Evolutionary conservation across 805 yeast genomes (phyloP), one percentile per base, ranked within the genome.

Genomic region (Nakazawaea wickerhamii): DNA sequence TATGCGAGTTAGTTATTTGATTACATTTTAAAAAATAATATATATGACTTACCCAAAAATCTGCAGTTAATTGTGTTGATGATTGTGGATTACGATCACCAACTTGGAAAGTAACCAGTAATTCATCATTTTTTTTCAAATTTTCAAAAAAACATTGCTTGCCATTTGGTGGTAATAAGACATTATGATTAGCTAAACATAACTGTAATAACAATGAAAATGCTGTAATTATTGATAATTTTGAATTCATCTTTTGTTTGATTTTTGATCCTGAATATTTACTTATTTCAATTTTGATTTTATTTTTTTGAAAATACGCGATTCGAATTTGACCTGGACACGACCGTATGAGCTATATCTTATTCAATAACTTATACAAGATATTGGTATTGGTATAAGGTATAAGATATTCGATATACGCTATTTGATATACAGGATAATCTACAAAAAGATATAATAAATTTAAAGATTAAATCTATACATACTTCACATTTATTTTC

Each of bases 41-140:
- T 11, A 26, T 18, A 50, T n/a, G n/a, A n/a, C 53, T 48, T 52
- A 77, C 61, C 68, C 78, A 71, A 61, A 90, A 88, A 58, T 88
- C 95, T 37, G 73, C 68, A 10, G 64, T 68, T 49, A 78, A 66
- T 58, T 84, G 93, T 43, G 77, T 79, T 23, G 80, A 72, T 40
- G 86, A 75, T 46, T 71, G 73, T 31, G 83, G 79, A 53, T 87
- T 83, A 64, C 97, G 78, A 57, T 90, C 88, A 50, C 97, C 97
- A 40, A 86, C 95, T 67, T 91, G 99, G 76, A 83, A 91, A 38
- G 88, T 74, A 48, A 91, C 81, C 15, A 95, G 84, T 52, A 91
- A 69, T 61, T 84, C 88, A 64, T 91, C 99, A 52, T 86, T 85
- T 55, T 73, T 73, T 59, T 81, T 84, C 67, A 93, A 71, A 45